These are phyloP conservation scores for Pythium rishiriense DNA, from an alignment of 352 stramenopile species.

Conservation along the genomic window DNA sequence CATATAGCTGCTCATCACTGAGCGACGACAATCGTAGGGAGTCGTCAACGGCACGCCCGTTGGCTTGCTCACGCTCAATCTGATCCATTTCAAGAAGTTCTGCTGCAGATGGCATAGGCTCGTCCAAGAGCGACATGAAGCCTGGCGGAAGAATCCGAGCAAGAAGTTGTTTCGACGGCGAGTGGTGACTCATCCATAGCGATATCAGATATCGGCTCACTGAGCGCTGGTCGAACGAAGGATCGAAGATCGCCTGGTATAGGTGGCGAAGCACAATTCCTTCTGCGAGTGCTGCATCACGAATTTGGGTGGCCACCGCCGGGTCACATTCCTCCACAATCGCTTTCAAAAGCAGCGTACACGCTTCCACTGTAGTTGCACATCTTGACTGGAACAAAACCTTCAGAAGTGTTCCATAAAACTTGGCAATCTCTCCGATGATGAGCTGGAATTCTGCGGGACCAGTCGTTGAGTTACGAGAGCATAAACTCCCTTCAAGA, in stretches of 20 bases:
- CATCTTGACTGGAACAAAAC: slow-evolving; percentile 89
- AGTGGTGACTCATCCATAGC: slow-evolving; percentile 93
- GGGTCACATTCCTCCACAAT: slow-evolving; percentile 89
- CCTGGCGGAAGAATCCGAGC: slow-evolving; percentile 88
- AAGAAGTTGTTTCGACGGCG: slow-evolving; percentile 88
- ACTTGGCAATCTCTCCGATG: slow-evolving; percentile 66
- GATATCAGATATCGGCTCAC: slow-evolving; percentile 94
- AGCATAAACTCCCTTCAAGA: slow-evolving; percentile 91
- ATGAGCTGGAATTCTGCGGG: slow-evolving; percentile 65
- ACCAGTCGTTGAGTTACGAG: slow-evolving; percentile 82
- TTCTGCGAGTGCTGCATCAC: slow-evolving; percentile 91
- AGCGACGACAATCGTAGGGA: slow-evolving; percentile 27
- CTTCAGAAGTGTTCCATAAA: slow-evolving; percentile 83
- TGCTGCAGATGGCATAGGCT: slow-evolving; percentile 69
- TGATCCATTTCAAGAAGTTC: slow-evolving; percentile 89
- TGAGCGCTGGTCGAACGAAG: slow-evolving; percentile 91
- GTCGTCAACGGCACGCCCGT: slow-evolving; percentile 35
- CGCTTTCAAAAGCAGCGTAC: slow-evolving; percentile 91
- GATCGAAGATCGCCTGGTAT: slow-evolving; percentile 91
- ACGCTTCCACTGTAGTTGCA: slow-evolving; percentile 82
- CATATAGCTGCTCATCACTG: slow-evolving; percentile 24
- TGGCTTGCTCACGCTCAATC: slow-evolving; percentile 64
- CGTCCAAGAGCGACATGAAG: slow-evolving; percentile 88
- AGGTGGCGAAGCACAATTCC: slow-evolving; percentile 93
- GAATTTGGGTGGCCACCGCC: slow-evolving; percentile 78